phyloP scores from a whole-genome alignment of 192 early-diverging fungal genomes.

The Coemansia sp. region DNA sequence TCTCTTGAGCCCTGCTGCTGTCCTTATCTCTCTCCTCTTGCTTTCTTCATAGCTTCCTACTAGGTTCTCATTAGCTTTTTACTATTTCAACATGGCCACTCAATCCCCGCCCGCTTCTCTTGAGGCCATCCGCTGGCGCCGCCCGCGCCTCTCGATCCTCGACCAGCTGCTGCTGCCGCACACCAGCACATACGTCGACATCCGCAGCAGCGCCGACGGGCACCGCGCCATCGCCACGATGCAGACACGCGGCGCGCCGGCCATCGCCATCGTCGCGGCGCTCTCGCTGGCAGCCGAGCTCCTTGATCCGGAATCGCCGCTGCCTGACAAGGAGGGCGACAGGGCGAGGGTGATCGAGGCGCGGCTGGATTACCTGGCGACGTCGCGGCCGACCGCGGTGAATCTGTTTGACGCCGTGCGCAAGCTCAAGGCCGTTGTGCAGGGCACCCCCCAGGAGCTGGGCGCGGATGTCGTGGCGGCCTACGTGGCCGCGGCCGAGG shows the following conservation, averaged over 20 bases:
- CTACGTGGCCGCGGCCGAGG: slow-evolving; percentile 71
- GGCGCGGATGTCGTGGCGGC: slow-evolving; percentile 52
- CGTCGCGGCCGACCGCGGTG: slow-evolving; percentile 93
- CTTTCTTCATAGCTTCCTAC: too few relatives aligned
- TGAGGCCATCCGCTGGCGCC: slow-evolving; percentile 46
- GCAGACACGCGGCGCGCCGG: slow-evolving; percentile 91
- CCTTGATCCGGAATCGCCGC: slow-evolving; percentile 4
- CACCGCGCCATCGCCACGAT: slow-evolving; percentile 88
- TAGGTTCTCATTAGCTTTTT: too few relatives aligned
- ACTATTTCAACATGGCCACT: not conserved
- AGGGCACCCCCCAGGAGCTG: slow-evolving; percentile 1
- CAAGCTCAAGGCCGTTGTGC: slow-evolving; percentile 39
- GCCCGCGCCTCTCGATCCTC: slow-evolving; percentile 65
- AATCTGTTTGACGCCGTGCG: slow-evolving; percentile 84
- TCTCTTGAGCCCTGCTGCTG: too few relatives aligned
- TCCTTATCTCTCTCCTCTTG: not conserved
- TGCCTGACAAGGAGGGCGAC: slow-evolving; percentile 23
- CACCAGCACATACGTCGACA: slow-evolving; percentile 67
- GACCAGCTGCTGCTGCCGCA: slow-evolving; percentile 92
- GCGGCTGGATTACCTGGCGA: slow-evolving; percentile 74
- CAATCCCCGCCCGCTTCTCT: too few relatives aligned
- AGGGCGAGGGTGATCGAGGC: slow-evolving; percentile 47
- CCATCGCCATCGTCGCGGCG: slow-evolving; percentile 95
- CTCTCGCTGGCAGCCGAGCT: slow-evolving; percentile 81
- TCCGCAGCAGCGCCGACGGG: slow-evolving; percentile 61